Base-by-base conservation (phyloP, 257 asterid species). In the Nicotiana benthamiana region DNA sequence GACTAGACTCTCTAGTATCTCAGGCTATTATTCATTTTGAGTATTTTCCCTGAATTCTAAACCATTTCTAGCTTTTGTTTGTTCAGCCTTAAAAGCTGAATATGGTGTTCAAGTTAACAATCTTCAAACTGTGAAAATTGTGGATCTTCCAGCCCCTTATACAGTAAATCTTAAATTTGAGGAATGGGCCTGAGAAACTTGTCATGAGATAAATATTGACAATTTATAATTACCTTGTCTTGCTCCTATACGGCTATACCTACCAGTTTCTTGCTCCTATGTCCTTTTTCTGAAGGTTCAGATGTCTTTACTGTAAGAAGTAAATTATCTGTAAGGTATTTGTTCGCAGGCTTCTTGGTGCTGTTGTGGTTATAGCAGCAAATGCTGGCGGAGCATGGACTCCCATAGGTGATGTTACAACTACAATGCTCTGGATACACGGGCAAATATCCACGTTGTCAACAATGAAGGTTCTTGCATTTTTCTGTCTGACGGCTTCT, bases 371-470 rank as follows among this genome's bases (percentile, higher is more conserved):
- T 34, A 90, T 95, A 83, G 97, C 99, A 79, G 99, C 99, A 87
- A 95, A 95, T 85, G 97, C 99, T 82, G 98, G 99, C 79, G 99
- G 98, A 80, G 97, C 98, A 46, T 95, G 99, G 99, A 93, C 98
- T 66, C 99, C 99, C 1, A 95, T 95, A 80, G 99, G 99, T 80
- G 99, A 95, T 81, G 98, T 95, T 83, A 95, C 99, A 13, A 95
- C 98, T 80, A 95, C 98, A 18, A 95, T 95, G 99, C 93, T 95
- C 77, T 95, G 99, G 99, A 95, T 93, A 77, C 99, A 95, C 83
- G 99, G 99, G 79, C 99, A 95, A 85, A 89, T 95, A 87, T 89
- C 98, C 74, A 95, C 99, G 28, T 80, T 93, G 86, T 88, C 80
- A 88, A 95, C 98, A 46, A 93, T 95, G 99, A 95, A 92, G 98